Percentiles rank a stretch among this genome's conserved stretches.
Conservation (phyloP, 495 filamentous ascomycete species). For the Rhizodiscina lignyota region DNA sequence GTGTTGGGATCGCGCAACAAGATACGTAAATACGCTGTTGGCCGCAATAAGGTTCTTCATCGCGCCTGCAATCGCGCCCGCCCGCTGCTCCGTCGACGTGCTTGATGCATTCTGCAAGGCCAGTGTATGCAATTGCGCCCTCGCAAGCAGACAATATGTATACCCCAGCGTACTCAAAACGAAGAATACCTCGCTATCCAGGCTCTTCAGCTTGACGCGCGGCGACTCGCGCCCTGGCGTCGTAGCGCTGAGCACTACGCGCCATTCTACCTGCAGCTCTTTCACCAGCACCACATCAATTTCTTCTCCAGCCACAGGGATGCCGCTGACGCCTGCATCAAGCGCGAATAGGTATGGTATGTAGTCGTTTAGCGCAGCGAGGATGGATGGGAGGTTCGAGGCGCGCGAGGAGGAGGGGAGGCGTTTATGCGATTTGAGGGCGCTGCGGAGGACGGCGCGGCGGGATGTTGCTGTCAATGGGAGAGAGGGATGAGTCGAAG, state of each 20-base stretch:
- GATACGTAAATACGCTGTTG: conserved; percentile 57
- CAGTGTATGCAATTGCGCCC: conserved; percentile 34
- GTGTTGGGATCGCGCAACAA: conserved; percentile 30
- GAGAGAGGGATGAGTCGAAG: conserved; percentile 63
- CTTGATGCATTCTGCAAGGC: conserved; percentile 31
- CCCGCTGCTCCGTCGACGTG: conserved; percentile 39
- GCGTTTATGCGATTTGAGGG: conserved; percentile 69
- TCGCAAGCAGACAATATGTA: conserved; percentile 52
- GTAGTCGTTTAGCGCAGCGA: conserved; percentile 54
- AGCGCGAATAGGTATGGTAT: conserved; percentile 64
- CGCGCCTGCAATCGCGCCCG: conserved; percentile 51
- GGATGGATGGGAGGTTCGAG: conserved; percentile 46
- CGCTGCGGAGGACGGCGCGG: conserved; percentile 59
- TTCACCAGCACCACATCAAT: conserved; percentile 45
- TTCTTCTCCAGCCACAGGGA: conserved; percentile 32
- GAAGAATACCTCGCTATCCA: conserved; percentile 75
- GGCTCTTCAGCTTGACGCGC: conserved; percentile 48
- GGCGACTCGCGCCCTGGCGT: conserved; percentile 40
- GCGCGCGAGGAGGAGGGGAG: conserved; percentile 48
- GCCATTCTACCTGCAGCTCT: conserved; percentile 60
- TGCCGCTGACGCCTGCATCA: conserved; percentile 46
- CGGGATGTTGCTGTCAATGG: conserved; percentile 59
- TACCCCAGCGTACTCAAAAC: conserved; percentile 59
- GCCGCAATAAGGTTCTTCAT: conserved; percentile 65
- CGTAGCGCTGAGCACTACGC: conserved; percentile 47